phyloP scores from a whole-genome alignment of 805 yeast species.

The Tanozyma kutaoensis region DNA sequence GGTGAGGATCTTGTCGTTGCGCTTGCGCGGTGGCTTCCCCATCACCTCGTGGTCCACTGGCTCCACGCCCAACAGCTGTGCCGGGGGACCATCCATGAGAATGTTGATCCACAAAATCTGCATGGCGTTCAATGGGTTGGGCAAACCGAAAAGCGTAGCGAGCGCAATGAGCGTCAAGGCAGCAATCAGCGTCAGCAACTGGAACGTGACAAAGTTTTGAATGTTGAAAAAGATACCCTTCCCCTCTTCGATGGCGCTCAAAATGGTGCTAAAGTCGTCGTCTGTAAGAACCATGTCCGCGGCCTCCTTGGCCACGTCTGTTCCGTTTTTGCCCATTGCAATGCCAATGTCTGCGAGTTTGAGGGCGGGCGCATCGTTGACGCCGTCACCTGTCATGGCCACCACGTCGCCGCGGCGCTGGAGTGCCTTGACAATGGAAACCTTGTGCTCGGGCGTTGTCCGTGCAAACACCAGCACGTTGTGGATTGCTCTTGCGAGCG shows the following conservation, averaged over 20 bases:
- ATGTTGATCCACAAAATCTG: conserved; percentile 96
- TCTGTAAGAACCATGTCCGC: conserved; percentile 58
- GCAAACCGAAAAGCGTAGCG: conserved; percentile 75
- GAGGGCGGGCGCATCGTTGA: conserved; percentile 96
- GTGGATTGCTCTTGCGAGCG: conserved; percentile 61
- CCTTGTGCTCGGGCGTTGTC: conserved; percentile 90
- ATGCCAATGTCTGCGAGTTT: conserved; percentile 94
- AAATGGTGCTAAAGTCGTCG: conserved; percentile 69
- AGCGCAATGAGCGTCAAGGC: conserved; percentile 84
- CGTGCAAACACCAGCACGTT: conserved; percentile 86
- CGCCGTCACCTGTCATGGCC: conserved; percentile 99
- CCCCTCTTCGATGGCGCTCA: conserved; percentile 71
- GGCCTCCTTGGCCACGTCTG: conserved; percentile 92
- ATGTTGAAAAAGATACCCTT: conserved; percentile 72
- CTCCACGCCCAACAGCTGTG: conserved; percentile 94
- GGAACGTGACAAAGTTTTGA: conserved; percentile 90
- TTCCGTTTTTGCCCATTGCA: conserved; percentile 87
- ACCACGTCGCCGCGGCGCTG: conserved; percentile 89
- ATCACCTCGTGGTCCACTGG: conserved; percentile 94
- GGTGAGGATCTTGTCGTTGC: conserved; percentile 78
- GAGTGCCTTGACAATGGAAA: conserved; percentile 77
- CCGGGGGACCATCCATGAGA: conserved; percentile 98
- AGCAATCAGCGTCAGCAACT: conserved; percentile 90
- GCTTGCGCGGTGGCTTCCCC: conserved; percentile 90
- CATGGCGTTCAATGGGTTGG: conserved; percentile 95